A percentile compares a stretch with the other conserved stretches of the same genome.
phyloP scores from a whole-genome alignment of 2,329 filamentous ascomycete genomes.

The Aaosphaeria pasadenensis region DNA sequence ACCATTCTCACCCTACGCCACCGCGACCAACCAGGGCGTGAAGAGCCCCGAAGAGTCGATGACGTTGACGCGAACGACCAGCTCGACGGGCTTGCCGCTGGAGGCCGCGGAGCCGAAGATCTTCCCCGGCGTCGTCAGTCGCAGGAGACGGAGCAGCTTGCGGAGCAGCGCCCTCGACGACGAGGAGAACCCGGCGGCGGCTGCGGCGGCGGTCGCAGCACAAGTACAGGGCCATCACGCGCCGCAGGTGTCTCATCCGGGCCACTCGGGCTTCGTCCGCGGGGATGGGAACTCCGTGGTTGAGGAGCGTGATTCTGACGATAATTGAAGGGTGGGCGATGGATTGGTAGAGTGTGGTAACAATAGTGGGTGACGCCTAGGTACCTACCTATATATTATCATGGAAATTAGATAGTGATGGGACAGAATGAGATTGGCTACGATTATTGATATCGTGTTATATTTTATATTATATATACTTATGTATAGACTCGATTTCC shows the following conservation, averaged over 20 bases:
- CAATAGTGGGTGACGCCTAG: neutral
- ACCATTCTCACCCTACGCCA: neutral
- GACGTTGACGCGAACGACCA: conserved; percentile 19
- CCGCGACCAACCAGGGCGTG: conserved; percentile 2
- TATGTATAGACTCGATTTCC: no score
- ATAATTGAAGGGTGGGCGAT: conserved; percentile 6
- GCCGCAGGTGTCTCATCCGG: neutral
- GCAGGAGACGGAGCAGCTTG: conserved; percentile 36
- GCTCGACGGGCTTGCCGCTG: conserved; percentile 20
- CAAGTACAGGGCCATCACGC: neutral
- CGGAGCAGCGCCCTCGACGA: conserved; percentile 19
- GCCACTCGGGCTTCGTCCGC: conserved; percentile 11
- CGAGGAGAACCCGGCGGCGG: conserved; percentile 3
- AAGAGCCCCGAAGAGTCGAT: conserved; percentile 4
- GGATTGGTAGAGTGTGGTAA: neutral
- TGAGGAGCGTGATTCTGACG: conserved; percentile 16
- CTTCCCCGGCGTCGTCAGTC: conserved; percentile 66
- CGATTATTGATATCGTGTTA: no score
- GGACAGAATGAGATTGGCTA: no score
- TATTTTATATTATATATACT: no score
- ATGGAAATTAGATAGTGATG: no score
- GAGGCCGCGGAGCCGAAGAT: conserved; percentile 63
- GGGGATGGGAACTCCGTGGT: conserved; percentile 10
- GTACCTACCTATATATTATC: no score
- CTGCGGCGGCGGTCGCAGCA: no score